phyloP scores from a whole-genome alignment of 192 early-diverging fungal species.

The Entophlyctis helioformis region DNA sequence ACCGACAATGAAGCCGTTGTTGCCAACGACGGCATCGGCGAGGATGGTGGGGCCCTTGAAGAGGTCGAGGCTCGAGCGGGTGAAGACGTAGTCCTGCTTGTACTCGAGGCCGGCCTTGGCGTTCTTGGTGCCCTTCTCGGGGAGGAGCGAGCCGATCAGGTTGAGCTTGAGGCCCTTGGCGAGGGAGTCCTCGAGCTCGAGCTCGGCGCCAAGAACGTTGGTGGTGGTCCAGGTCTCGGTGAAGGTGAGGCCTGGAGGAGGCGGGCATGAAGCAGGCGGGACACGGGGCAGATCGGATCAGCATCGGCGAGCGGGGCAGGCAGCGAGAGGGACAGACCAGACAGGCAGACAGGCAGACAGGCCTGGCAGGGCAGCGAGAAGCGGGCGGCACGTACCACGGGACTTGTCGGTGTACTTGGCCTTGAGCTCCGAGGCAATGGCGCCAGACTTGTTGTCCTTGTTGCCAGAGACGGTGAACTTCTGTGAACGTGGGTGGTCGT shows the following conservation, averaged over 20 bases:
- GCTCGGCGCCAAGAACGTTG: conserved; percentile 83
- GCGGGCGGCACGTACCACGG: conserved; percentile 42
- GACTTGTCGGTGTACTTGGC: conserved; percentile 93
- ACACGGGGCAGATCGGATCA: too few relatives aligned
- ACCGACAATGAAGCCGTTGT: conserved; percentile 81
- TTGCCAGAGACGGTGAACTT: conserved; percentile 89
- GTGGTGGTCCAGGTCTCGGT: conserved; percentile 95
- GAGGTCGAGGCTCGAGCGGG: conserved; percentile 78
- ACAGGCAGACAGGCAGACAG: too few relatives aligned
- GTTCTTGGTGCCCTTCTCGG: conserved; percentile 68
- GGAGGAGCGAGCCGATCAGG: conserved; percentile 69
- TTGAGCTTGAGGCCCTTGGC: conserved; percentile 97
- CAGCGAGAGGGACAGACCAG: too few relatives aligned
- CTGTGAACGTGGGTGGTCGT: conserved; percentile 20
- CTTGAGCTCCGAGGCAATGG: conserved; percentile 93
- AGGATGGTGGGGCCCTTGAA: conserved; percentile 88
- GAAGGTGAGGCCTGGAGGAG: conserved; percentile 56
- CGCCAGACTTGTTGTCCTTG: conserved; percentile 91
- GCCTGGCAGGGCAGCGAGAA: not conserved
- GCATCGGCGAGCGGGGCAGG: too few relatives aligned
- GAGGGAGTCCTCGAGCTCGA: conserved; percentile 88
- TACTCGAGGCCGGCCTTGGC: conserved; percentile 78
- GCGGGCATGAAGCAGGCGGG: too few relatives aligned
- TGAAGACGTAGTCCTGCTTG: conserved; percentile 92
- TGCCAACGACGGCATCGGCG: conserved; percentile 79